These are phyloP conservation scores for Sphaerobolus stellatus DNA, from an alignment of 1,284 basidiomycete species.

Conservation along the genomic window DNA sequence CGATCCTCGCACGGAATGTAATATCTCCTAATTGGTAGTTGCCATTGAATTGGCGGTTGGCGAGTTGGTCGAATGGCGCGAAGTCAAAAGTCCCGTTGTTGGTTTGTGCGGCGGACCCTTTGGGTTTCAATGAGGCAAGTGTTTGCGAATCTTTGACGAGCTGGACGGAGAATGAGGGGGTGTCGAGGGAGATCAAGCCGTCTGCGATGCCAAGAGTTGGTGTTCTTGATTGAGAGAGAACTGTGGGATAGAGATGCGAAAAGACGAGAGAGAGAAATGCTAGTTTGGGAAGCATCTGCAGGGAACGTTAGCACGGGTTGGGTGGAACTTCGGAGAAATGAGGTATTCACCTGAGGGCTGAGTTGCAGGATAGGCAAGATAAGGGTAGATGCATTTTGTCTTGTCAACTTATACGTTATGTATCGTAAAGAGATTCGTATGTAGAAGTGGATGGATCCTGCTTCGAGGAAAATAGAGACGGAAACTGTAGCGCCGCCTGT, in stretches of 20 bases:
- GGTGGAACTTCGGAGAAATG: too few species aligned
- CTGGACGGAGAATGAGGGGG: slow-evolving; percentile 44
- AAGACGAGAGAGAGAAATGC: not conserved
- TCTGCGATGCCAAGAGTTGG: slow-evolving; percentile 43
- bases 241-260: not conserved
- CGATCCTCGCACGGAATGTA: slow-evolving; percentile 50
- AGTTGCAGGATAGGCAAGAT: too few species aligned
- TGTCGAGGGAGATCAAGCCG: slow-evolving; percentile 49
- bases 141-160: slow-evolving; percentile 61
- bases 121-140: slow-evolving; percentile 49
- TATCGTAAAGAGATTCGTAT: too few species aligned
- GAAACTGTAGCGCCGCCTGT: too few species aligned
- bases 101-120: slow-evolving; percentile 18
- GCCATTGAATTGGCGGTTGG: slow-evolving; percentile 45
- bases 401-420: too few species aligned
- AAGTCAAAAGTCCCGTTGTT: slow-evolving; percentile 46
- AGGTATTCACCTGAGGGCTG: too few species aligned
- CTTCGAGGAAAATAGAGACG: too few species aligned
- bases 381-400: too few species aligned
- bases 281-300: too few species aligned
- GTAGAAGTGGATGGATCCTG: too few species aligned
- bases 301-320: too few species aligned
- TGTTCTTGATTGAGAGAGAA: not conserved
- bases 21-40: slow-evolving; percentile 60
- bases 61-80: slow-evolving; percentile 54